Evolutionary conservation across 768 basidiomycete species (phyloP), one percentile per base, ranked within the genome.

Genomic region (Trametes cubensis): DNA sequence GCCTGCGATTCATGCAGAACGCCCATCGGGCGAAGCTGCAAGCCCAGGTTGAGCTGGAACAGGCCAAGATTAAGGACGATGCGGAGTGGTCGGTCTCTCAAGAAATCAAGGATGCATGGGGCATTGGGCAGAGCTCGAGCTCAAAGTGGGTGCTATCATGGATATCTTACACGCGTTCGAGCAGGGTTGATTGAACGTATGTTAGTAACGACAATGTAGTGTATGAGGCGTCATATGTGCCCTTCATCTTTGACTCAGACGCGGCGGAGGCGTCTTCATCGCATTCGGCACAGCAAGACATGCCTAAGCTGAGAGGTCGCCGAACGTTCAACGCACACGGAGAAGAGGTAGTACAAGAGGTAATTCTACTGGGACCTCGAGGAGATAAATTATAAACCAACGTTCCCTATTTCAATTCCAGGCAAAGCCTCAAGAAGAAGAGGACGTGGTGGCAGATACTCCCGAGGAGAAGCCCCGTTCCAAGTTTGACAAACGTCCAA

Each of bases 1-100:
- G 83, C 66, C 78, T 90, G 46, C 82, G 83, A 2, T 89, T 89
- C 70, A 89, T 89, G 88, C 88, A 87, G 71, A 87, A 87, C 74
- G 84, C 87, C 0, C 81, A 83, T 2, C 79, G 83, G 1, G 77
- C 81, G 21, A 84, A 85, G 62, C 78, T 82, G 15, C 69, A 81
- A 17, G 77, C 81, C 25, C 78, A 78, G 59, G 80, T 81, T 17
- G 79, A 84, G 64, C 72, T 77, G 1, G 82, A 84, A 48, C 79
- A 80, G 51, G 83, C 85, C 3, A 79, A 79, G 66, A 78, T 86
- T 26, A 79, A 82, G 67, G 86, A 89, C 69, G 85, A 87, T 53
- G 85, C 80, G 0, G 78, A 86, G 69, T 89, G 88, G 88, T 82
- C 85, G 66, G 77, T 89, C 10, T 73, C 83, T 17, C 72, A 78